A percentile compares a stretch with the other conserved stretches of the same genome.
Evolutionary conservation across 257 asterid genomes (phyloP).

Genomic region (Scutellaria barbata): DNA sequence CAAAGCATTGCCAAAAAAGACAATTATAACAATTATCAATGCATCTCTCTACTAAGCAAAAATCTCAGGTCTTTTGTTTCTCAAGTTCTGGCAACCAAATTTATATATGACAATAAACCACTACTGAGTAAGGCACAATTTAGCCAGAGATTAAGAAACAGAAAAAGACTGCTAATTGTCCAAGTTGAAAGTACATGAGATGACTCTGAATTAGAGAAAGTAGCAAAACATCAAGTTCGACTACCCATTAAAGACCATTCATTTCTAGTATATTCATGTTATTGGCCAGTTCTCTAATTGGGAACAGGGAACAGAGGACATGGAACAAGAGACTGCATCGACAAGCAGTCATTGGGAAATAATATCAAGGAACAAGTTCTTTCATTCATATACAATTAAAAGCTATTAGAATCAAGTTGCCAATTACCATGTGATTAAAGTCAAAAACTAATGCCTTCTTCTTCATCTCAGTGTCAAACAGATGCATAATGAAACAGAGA

Average conservation of each 20-base stretch:
- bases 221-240: not conserved
- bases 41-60: constrained; percentile 9
- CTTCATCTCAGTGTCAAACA: constrained; percentile 13
- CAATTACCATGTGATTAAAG: not conserved
- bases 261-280: not conserved
- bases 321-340: not conserved
- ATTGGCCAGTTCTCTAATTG: not conserved
- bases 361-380: constrained; percentile 1
- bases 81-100: constrained; percentile 18
- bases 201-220: constrained; percentile 1
- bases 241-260: not conserved
- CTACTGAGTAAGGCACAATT: constrained; percentile 8
- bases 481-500: not conserved
- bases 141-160: not conserved
- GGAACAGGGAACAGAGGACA: not conserved
- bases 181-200: not conserved
- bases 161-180: constrained; percentile 2
- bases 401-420: constrained; percentile 3
- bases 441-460: constrained; percentile 2
- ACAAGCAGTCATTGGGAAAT: constrained; percentile 5
- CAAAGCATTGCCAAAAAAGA: constrained; percentile 39
- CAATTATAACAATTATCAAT: constrained; percentile 28
- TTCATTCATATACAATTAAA: constrained; percentile 13
- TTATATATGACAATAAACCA: constrained; percentile 16
- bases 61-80: constrained; percentile 24